Conservation (phyloP, 257 asterid genomes). For the Solanum medicagineum region DNA sequence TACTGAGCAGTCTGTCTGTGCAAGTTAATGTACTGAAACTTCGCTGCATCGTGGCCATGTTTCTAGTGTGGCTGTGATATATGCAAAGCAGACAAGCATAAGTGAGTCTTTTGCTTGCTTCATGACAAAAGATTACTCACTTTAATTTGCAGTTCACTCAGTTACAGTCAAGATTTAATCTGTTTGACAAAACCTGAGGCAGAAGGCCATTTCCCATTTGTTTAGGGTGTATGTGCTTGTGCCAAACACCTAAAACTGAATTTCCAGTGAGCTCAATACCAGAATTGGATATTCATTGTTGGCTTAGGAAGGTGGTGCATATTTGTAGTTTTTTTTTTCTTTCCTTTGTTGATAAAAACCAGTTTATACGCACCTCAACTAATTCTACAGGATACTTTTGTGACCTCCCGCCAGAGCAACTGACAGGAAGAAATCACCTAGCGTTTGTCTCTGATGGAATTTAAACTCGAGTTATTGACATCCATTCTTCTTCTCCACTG, state of each 20-base stretch:
- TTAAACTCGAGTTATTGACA: too few relatives aligned
- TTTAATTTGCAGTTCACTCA: neutral
- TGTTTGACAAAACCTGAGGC: neutral
- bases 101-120: neutral
- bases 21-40: neutral
- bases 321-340: neutral
- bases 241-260: neutral
- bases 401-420: too few relatives aligned
- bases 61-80: neutral
- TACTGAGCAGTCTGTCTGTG: neutral
- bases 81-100: neutral
- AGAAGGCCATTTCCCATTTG: neutral
- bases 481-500: neutral
- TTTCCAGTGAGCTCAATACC: neutral
- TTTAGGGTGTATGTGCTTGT: neutral
- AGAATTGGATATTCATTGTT: neutral
- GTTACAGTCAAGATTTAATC: neutral
- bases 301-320: neutral
- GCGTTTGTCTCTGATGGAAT: too few relatives aligned
- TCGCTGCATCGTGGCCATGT: neutral
- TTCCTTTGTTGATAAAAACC: too few relatives aligned
- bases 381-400: too few relatives aligned
- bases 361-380: too few relatives aligned
- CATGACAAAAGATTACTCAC: neutral
- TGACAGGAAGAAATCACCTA: too few relatives aligned